phyloP scores from a whole-genome alignment of 768 basidiomycete genomes.

The Crucibulum laeve region DNA sequence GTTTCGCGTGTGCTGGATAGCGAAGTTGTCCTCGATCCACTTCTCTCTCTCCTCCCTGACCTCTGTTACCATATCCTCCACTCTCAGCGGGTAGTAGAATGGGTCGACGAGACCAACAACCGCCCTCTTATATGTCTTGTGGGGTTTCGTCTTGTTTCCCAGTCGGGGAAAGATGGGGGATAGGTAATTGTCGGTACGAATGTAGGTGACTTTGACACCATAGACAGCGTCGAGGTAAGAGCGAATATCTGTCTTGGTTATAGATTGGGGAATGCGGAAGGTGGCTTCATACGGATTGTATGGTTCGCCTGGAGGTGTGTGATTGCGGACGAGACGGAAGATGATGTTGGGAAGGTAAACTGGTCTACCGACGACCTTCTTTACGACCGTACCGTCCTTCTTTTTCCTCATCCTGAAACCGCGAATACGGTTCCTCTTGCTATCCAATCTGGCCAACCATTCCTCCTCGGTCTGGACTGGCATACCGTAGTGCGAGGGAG shows the following conservation, averaged over 20 bases:
- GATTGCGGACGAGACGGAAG: constrained; percentile 80
- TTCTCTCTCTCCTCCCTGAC: constrained; percentile 52
- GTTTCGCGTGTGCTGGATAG: constrained; percentile 31
- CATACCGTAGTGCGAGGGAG: constrained; percentile 28
- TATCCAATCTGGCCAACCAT: constrained; percentile 56
- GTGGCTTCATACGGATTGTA: constrained; percentile 97
- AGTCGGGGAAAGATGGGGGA: constrained; percentile 39
- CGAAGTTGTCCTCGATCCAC: constrained; percentile 63
- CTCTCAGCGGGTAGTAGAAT: constrained; percentile 85
- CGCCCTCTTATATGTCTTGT: constrained; percentile 82
- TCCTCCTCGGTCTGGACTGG: constrained; percentile 43
- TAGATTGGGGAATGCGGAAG: constrained; percentile 82
- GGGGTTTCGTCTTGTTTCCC: constrained; percentile 25
- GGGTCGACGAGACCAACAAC: constrained; percentile 89
- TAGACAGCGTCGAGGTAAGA: constrained; percentile 84
- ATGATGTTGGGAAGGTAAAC: constrained; percentile 89
- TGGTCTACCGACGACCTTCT: constrained; percentile 68
- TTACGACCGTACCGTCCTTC: constrained; percentile 32
- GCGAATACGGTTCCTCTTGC: constrained; percentile 60
- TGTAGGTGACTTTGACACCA: constrained; percentile 85
- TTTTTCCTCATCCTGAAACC: constrained; percentile 46
- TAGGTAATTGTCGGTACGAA: constrained; percentile 91
- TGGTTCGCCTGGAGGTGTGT: constrained; percentile 66
- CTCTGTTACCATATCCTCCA: constrained; percentile 70
- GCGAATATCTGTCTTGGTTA: constrained; percentile 91